Base-by-base conservation (phyloP, 2,329 filamentous ascomycete genomes). In the Cyanodermella asteris region DNA sequence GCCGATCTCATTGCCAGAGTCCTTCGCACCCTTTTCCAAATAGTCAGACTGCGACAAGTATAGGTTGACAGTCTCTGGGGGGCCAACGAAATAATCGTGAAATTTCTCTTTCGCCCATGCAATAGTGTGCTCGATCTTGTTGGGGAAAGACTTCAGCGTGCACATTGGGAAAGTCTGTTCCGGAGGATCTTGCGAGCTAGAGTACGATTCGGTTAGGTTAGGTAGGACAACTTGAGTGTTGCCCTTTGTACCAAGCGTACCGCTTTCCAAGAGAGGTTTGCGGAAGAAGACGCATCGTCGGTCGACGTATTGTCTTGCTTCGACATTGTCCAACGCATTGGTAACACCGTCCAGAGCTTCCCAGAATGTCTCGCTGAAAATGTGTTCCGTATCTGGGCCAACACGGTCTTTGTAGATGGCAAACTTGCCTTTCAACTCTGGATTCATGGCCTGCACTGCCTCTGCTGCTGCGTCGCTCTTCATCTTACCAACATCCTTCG, bases 131-230 rank as follows among this genome's bases (percentile, higher is more conserved):
- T 97, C 82, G 40, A 97, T 97, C 41, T 74, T 74, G 60, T 97
- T 97, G 30, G 87, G 87, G 60, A 97, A 97, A 50, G 82, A 93
- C 43, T 78, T 70, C 33, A 97, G 63, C 5, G 87, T 94, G 50
- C 87, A 97, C 82, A 94, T 94, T 1, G 87, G 87, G 62, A 97
- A 94, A 1, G 87, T 91, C 55, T 93, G 81, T 60, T 97, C 90
- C 0, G 87, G 87, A 1, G 87, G 87, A 46, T 97, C 90, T 46
- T 93, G 84, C 12, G 87, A 94, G 41, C 72, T 80, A 1, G 87
- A 93, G 56, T 97, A 97, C 1, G 87, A 94, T 50, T 97, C 90
- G 1, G 87, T 94, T 34, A 93, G 55, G 38, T 69, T 65, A 7
- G 87, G 90, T 29, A 97, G 63, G 24, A 97, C 71, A 31, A 97